Base-by-base conservation (phyloP, 805 yeast species). In the Saccharomycopsis fodiens region DNA sequence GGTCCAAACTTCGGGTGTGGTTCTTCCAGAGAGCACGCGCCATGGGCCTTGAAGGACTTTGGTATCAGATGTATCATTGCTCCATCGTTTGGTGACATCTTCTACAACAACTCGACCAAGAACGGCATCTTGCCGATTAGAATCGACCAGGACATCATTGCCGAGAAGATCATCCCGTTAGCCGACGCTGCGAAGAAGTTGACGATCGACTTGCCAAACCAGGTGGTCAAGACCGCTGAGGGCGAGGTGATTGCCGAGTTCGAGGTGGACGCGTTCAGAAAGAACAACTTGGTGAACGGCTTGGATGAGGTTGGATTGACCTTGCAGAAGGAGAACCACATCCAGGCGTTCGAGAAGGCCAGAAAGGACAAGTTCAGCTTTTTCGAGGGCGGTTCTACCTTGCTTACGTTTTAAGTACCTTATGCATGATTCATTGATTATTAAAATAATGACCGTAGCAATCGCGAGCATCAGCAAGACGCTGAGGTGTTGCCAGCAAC, bases 1-100 rank as follows among this genome's bases (percentile, higher is more conserved):
- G 98, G 98, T 64, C 95, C 86, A 62, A 93, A 93, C 73, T 93
- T 93, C 62, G 98, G 98, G 55, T 93, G 98, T 72, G 98, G 98
- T 59, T 89, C 97, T 35, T 89, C 97, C 1, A 86, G 98, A 76
- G 98, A 93, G 67, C 98, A 93, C 60, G 98, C 98, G 29, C 97
- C 98, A 48, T 93, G 98, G 98, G 97, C 98, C 2, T 74, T 93
- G 55, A 89, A 88, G 59, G 98, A 93, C 68, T 93, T 93, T 59
- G 98, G 98, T 66, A 88, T 93, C 65, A 82, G 85, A 65, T 82
- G 91, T 53, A 85, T 93, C 60, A 89, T 93, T 64, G 97, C 97
- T 4, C 98, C 97, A 47, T 88, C 97, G 0, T 93, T 91, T 57
- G 98, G 97, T 64, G 98, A 93, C 67, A 93, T 93, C 58, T 93